Evolutionary conservation across 192 early-diverging fungal genomes (phyloP).

Genomic region (Jimgerdemannia lactiflua): DNA sequence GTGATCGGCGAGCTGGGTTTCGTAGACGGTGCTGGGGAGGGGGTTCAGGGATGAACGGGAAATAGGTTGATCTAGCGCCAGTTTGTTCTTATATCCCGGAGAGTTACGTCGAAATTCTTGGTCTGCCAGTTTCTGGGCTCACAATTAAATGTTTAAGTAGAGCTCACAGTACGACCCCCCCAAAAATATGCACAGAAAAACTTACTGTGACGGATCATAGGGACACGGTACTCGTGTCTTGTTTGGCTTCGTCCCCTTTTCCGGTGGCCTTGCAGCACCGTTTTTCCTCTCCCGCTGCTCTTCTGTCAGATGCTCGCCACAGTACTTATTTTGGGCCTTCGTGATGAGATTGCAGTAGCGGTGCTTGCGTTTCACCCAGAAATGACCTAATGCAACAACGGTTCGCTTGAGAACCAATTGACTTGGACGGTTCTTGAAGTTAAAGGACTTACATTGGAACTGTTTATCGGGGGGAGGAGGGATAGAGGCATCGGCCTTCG

Average conservation of each 20-base stretch:
- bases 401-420: background rate
- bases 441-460: slow-evolving; percentile 40
- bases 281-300: slow-evolving; percentile 13
- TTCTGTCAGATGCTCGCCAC: slow-evolving; percentile 65
- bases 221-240: slow-evolving; percentile 68
- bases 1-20: slow-evolving; percentile 54
- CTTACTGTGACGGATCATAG: slow-evolving; percentile 69
- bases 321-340: slow-evolving; percentile 54
- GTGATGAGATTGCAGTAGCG: slow-evolving; percentile 63
- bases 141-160: too few relatives aligned
- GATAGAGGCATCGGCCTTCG: slow-evolving; percentile 2
- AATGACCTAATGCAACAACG: slow-evolving; percentile 35
- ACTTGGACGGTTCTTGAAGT: background rate
- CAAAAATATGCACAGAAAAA: background rate
- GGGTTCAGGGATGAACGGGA: too few relatives aligned
- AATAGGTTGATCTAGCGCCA: too few relatives aligned
- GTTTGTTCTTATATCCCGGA: too few relatives aligned
- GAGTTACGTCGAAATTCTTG: too few relatives aligned
- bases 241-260: slow-evolving; percentile 17
- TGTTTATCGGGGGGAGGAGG: slow-evolving; percentile 38
- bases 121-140: too few relatives aligned
- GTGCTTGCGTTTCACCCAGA: slow-evolving; percentile 52
- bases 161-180: too few relatives aligned
- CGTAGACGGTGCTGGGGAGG: slow-evolving; percentile 38
- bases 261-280: background rate